phyloP scores from a whole-genome alignment of 2,329 filamentous ascomycete species.

The Phoma sp. region DNA sequence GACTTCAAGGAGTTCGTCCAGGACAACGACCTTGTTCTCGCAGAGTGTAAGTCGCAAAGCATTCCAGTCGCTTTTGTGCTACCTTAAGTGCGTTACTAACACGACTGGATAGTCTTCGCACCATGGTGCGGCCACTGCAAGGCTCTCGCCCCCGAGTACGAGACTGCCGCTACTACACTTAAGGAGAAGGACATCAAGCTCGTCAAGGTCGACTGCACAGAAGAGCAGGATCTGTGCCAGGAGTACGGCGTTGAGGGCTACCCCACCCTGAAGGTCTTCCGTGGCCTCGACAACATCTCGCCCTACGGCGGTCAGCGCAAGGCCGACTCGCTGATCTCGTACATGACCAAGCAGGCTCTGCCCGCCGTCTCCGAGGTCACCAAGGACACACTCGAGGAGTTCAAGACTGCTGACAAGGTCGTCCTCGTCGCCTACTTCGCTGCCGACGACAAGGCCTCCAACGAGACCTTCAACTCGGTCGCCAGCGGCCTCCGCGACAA shows the following conservation, averaged over 20 bases:
- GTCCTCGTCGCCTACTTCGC: slow-evolving; percentile 90
- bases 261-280: slow-evolving; percentile 99
- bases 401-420: slow-evolving; percentile 98
- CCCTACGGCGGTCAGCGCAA: slow-evolving; percentile 92
- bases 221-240: slow-evolving; percentile 89
- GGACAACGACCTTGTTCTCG: slow-evolving; percentile 85
- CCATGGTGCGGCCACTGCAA: slow-evolving; percentile 99
- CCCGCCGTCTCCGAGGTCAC: slow-evolving; percentile 86
- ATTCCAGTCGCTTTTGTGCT: neutral
- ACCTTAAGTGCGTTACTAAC: slow-evolving; percentile 40
- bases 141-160: slow-evolving; percentile 91
- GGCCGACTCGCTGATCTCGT: slow-evolving; percentile 75
- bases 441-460: slow-evolving; percentile 79
- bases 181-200: slow-evolving; percentile 89
- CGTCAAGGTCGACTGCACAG: slow-evolving; percentile 93
- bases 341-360: slow-evolving; percentile 98
- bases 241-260: slow-evolving; percentile 93
- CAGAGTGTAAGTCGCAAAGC: slow-evolving; percentile 74
- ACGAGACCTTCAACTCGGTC: slow-evolving; percentile 80
- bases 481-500: slow-evolving; percentile 81
- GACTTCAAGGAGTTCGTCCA: slow-evolving; percentile 87
- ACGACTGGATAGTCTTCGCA: slow-evolving; percentile 72
- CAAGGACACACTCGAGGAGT: slow-evolving; percentile 85
- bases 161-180: slow-evolving; percentile 80
- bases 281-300: slow-evolving; percentile 77